Conservation (phyloP, 2,329 filamentous ascomycete species). For the Colletotrichum truncatum region DNA sequence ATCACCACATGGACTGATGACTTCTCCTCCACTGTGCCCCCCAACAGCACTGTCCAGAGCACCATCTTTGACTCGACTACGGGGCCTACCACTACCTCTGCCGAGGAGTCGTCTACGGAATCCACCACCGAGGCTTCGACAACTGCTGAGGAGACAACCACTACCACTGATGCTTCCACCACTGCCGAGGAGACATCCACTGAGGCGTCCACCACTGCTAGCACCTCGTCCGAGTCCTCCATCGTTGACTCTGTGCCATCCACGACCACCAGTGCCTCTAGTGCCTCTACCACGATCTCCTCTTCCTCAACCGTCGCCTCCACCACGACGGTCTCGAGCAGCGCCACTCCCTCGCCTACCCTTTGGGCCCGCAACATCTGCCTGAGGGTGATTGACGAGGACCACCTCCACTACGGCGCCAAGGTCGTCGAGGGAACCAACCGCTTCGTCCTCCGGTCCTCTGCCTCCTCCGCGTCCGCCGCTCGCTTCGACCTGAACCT, state of each 20-base stretch:
- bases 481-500: slow-evolving; percentile 24
- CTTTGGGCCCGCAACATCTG: slow-evolving; percentile 23
- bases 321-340: slow-evolving; percentile 1
- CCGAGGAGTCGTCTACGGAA: too few species aligned
- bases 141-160: too few species aligned
- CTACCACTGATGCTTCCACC: not conserved
- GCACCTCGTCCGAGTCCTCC: not conserved
- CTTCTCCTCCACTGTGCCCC: too few species aligned
- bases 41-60: not conserved
- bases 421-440: slow-evolving; percentile 1
- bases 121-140: not conserved
- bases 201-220: not conserved
- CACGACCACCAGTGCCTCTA: not conserved
- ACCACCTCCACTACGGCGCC: not conserved
- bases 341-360: not conserved
- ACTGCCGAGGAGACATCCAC: not conserved
- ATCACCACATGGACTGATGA: too few species aligned
- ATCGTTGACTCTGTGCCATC: not conserved
- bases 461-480: not conserved
- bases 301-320: not conserved
- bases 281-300: not conserved
- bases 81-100: not conserved
- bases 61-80: not conserved
- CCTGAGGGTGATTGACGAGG: slow-evolving; percentile 4
- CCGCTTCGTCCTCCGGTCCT: slow-evolving; percentile 12